phyloP scores from a whole-genome alignment of 257 asterid genomes.

The Salvia miltiorrhiza region DNA sequence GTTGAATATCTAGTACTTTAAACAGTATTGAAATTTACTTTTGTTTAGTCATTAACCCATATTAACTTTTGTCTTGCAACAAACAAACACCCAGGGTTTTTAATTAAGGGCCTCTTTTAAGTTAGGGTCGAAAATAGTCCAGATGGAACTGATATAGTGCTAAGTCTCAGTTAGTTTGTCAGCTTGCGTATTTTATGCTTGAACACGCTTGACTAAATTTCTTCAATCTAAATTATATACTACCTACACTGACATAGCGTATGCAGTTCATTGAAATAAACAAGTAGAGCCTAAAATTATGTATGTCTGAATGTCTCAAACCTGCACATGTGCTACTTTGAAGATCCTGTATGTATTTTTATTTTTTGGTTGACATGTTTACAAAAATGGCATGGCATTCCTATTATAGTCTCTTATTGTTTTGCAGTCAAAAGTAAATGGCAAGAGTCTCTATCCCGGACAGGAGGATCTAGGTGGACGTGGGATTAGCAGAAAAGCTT shows the following conservation, averaged over 20 bases:
- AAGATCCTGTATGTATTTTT: too few species aligned
- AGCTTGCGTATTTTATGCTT: background rate
- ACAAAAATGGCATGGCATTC: constrained; percentile 1
- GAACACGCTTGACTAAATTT: too few species aligned
- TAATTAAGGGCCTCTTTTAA: background rate
- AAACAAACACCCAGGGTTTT: background rate
- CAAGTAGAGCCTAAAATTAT: too few species aligned
- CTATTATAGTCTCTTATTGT: too few species aligned
- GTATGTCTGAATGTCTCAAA: too few species aligned
- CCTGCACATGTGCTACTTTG: too few species aligned
- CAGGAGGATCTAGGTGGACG: constrained; percentile 37
- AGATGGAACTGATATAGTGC: background rate
- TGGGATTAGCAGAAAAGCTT: constrained; percentile 35
- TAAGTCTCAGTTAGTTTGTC: background rate
- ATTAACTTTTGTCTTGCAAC: background rate
- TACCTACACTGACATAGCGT: too few species aligned
- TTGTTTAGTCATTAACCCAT: background rate
- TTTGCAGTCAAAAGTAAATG: too few species aligned
- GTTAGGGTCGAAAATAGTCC: too few species aligned
- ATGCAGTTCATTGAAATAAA: too few species aligned
- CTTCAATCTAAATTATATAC: too few species aligned
- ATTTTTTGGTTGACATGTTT: background rate
- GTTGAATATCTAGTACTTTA: background rate
- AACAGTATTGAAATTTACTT: background rate
- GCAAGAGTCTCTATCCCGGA: too few species aligned